Conservation (phyloP, 1,139 yeast genomes). For the Taiozyma sp. region DNA sequence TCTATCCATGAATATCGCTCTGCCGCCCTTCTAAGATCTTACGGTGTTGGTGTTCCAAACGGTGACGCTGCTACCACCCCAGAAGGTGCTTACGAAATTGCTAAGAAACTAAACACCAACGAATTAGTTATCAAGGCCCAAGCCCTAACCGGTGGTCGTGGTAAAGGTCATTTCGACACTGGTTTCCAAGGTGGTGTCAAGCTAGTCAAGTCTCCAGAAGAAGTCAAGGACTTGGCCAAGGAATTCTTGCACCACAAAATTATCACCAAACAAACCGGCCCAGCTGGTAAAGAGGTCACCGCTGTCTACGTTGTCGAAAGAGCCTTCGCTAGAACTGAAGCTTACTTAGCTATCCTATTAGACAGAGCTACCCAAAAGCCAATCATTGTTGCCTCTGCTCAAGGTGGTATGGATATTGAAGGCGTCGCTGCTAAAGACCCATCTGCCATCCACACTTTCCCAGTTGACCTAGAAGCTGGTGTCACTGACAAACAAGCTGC, state of each 20-base stretch:
- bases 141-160: slow-evolving; percentile 99
- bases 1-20: slow-evolving; percentile 97
- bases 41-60: slow-evolving; percentile 86
- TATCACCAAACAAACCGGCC: slow-evolving; percentile 97
- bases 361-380: slow-evolving; percentile 91
- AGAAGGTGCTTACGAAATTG: slow-evolving; percentile 80
- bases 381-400: slow-evolving; percentile 90
- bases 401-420: slow-evolving; percentile 99
- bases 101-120: slow-evolving; percentile 58
- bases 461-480: slow-evolving; percentile 72
- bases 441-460: slow-evolving; percentile 84
- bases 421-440: slow-evolving; percentile 95
- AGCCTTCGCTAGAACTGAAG: slow-evolving; percentile 90
- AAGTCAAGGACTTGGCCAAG: slow-evolving; percentile 80
- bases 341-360: slow-evolving; percentile 90
- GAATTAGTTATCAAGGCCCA: slow-evolving; percentile 96
- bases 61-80: slow-evolving; percentile 92
- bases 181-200: slow-evolving; percentile 98
- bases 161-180: slow-evolving; percentile 95
- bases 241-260: slow-evolving; percentile 91
- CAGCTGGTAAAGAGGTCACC: slow-evolving; percentile 94
- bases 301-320: slow-evolving; percentile 96
- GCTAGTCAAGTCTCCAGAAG: slow-evolving; percentile 78
- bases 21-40: slow-evolving; percentile 72
- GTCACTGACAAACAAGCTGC: slow-evolving; percentile 74